Conservation (phyloP, 495 filamentous ascomycete species). For the Aspergillus egyptiacus region DNA sequence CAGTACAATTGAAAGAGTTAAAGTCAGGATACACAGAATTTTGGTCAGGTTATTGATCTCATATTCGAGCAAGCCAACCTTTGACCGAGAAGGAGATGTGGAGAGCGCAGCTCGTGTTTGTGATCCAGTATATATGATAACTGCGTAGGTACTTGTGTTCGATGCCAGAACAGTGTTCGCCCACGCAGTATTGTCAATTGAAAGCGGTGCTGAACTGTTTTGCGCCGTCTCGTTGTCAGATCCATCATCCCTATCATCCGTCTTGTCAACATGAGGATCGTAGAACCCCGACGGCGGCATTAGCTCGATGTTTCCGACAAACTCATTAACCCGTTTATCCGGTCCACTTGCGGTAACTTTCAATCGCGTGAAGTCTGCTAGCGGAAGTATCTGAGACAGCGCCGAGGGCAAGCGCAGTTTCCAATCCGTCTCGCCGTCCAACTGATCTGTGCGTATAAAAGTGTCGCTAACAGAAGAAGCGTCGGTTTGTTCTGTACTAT, state of each 20-base stretch:
- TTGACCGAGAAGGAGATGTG: conserved; percentile 83
- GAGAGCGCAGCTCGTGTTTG: conserved; percentile 94
- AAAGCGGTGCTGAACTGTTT: conserved; percentile 61
- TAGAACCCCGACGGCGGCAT: conserved; percentile 35
- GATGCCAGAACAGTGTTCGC: conserved; percentile 96
- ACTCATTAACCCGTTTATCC: conserved; percentile 88
- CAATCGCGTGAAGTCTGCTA: conserved; percentile 64
- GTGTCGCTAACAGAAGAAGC: conserved; percentile 62
- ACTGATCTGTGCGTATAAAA: conserved; percentile 95
- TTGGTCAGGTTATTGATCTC: conserved; percentile 99
- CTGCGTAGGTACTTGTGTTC: conserved; percentile 78
- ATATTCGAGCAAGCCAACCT: conserved; percentile 86
- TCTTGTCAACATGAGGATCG: conserved; percentile 41
- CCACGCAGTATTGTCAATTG: conserved; percentile 98
- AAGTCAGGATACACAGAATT: conserved; percentile 84
- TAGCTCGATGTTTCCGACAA: conserved; percentile 75
- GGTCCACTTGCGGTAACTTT: conserved; percentile 80
- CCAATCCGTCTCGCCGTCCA: conserved; percentile 99
- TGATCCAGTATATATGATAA: conserved; percentile 88
- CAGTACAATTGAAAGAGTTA: conserved; percentile 80
- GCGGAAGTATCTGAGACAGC: conserved; percentile 66
- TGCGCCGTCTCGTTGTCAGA: conserved; percentile 23
- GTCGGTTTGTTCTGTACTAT: conserved; percentile 12
- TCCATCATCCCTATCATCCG: conserved; percentile 11
- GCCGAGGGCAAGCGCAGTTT: conserved; percentile 85